Base-by-base conservation (phyloP, 495 filamentous ascomycete genomes). In the Penicillium paradoxum region DNA sequence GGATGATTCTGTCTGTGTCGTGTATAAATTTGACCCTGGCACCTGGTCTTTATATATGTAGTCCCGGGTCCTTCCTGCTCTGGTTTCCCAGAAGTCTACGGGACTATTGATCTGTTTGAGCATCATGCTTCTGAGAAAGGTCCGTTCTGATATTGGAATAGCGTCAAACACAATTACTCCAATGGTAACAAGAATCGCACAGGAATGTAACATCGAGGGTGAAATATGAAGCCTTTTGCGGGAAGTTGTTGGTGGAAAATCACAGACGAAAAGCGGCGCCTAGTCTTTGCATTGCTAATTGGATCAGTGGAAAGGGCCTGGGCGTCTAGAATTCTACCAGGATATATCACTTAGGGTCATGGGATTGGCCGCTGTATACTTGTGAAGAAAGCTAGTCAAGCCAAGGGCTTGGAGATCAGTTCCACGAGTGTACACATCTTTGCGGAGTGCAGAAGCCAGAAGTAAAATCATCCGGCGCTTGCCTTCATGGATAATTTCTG, bases 101-200 rank as follows among this genome's bases (percentile, higher is more conserved):
- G 1, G 9, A 30, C 25, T 13, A 27, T 37, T 15, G 0, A 39
- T 39, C 18, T 27, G 36, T 17, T 22, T 21, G 32, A 9, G 11
- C 5, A 9, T 25, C 10, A 22, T 25, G 8, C 6, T 19, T n/a
- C 13, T 27, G 38, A 9, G n/a, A 21, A 30, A 46, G 14, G 39
- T 61, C 55, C 58, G 51, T 51, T 58, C 51, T 61, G 38, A 41
- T 51, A 51, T 30, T 45, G 51, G 58, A 45, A 52, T 61, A 55
- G 58, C 40, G 33, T 49, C 51, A 55, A 38, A 19, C 21, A 55
- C 11, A 58, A 40, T 52, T 45, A 29, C 36, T 41, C 36, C 45
- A 42, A 25, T 17, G 14, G 3, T 38, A 6, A 14, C 14, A 19
- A 6, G 29, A 27, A 6, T 44, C 13, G 36, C 10, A 34, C 11